Conservation (phyloP, 495 filamentous ascomycete species). For the Entonaema liquescens region DNA sequence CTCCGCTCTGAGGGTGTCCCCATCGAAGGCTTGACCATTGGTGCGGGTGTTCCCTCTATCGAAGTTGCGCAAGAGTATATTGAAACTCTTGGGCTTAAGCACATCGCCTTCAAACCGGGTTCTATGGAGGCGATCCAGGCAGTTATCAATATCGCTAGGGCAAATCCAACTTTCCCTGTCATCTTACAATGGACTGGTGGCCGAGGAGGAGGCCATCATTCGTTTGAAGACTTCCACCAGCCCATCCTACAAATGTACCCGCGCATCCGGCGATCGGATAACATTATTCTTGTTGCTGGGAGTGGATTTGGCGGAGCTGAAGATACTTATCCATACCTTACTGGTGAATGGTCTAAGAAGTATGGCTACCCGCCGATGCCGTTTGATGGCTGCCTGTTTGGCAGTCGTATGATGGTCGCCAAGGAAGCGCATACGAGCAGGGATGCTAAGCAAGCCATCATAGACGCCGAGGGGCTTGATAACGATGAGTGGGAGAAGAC, state of each 20-base stretch:
- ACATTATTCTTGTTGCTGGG: conserved; percentile 88
- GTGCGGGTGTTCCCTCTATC: conserved; percentile 91
- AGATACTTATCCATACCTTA: conserved; percentile 93
- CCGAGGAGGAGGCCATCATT: conserved; percentile 93
- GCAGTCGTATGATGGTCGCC: conserved; percentile 92
- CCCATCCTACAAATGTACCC: conserved; percentile 92
- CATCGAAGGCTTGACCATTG: conserved; percentile 93
- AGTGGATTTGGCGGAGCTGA: conserved; percentile 92
- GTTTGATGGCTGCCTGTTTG: conserved; percentile 89
- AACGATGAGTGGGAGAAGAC: conserved; percentile 96
- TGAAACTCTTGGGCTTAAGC: conserved; percentile 90
- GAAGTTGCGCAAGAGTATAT: conserved; percentile 96
- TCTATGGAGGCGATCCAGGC: conserved; percentile 88
- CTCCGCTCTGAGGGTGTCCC: conserved; percentile 88
- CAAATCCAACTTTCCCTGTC: conserved; percentile 87
- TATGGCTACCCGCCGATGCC: conserved; percentile 95
- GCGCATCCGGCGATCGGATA: conserved; percentile 79
- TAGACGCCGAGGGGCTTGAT: conserved; percentile 86
- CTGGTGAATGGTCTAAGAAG: conserved; percentile 82
- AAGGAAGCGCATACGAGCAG: conserved; percentile 94
- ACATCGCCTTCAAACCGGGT: conserved; percentile 94
- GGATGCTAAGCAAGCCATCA: conserved; percentile 94
- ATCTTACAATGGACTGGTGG: conserved; percentile 96
- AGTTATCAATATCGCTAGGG: conserved; percentile 91
- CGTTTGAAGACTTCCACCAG: conserved; percentile 93